Base-by-base conservation (phyloP, 352 stramenopile species). In the Globisporangium barbulae region DNA sequence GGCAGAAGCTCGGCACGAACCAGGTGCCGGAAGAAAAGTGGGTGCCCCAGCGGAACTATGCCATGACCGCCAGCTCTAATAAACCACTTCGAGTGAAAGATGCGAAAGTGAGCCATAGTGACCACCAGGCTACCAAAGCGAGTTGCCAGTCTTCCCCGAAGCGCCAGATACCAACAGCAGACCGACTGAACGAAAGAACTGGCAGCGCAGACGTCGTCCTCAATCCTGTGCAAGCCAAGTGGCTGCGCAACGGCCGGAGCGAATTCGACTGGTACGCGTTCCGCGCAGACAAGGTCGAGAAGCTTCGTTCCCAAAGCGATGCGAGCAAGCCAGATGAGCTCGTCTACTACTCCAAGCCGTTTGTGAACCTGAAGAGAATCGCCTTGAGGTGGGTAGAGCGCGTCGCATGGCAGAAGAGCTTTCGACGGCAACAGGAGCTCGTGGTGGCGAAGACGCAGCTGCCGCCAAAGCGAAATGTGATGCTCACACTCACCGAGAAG, bases 311-410 rank as follows among this genome's bases (percentile, higher is more conserved):
- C 19, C 19, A 48, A 28, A 19, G 25, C 3, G 33, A 22, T 10
- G 33, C 12, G 9, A 30, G 21, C 17, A 35, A 50, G 4, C 2
- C 45, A 35, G n/a, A 57, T 9, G 68, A 85, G 28, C 72, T 91
- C 13, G 74, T 77, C 28, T 82, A 77, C 41, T 91, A 85, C 65
- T 81, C 79, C 0, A 68, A 72, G 44, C 71, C 72, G 0, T 72
- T 79, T n/a, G 72, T 67, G 13, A 48, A 88, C 21, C 73, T 91
- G 62, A 76, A 75, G 61, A 83, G 77, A 48, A 80, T 73, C 3
- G 69, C 75, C 15, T 47, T 58, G 17, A 75, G 79, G 48, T 91
- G 82, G 82, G 63, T 69, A 41, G 53, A 64, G 2, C 69, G 81
- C 37, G 68, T 73, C 1, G 39, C 59, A 2, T 55, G 68, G 10